phyloP scores from a whole-genome alignment of 2,329 filamentous ascomycete genomes.

The Sclerotinia trifoliorum region DNA sequence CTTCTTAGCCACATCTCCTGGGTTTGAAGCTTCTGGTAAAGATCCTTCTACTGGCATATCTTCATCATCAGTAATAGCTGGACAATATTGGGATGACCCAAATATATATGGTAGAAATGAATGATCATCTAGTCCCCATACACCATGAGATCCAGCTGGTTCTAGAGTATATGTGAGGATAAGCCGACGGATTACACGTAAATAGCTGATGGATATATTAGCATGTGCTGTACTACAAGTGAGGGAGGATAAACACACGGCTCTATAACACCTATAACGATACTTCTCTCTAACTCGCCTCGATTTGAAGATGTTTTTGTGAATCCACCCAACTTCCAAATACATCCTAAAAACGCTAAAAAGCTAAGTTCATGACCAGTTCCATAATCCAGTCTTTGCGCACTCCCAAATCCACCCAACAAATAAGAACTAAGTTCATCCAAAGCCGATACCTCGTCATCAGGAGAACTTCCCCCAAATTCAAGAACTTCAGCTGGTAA shows the following conservation, averaged over 20 bases:
- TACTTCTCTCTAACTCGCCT: slow-evolving; percentile 67
- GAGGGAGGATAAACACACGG: slow-evolving; percentile 56
- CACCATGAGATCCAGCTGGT: slow-evolving; percentile 91
- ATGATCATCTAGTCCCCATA: slow-evolving; percentile 98
- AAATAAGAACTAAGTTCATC: slow-evolving; percentile 78
- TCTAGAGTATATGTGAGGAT: slow-evolving; percentile 92
- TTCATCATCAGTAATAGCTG: slow-evolving; percentile 64
- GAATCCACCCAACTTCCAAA: slow-evolving; percentile 91
- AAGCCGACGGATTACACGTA: slow-evolving; percentile 75
- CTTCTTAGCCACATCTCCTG: slow-evolving; percentile 65
- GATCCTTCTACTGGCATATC: slow-evolving; percentile 78
- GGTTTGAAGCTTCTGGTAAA: slow-evolving; percentile 66
- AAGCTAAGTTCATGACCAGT: slow-evolving; percentile 97
- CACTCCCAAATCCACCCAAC: slow-evolving; percentile 80
- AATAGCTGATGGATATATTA: slow-evolving; percentile 55
- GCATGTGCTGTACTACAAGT: slow-evolving; percentile 11
- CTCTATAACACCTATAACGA: slow-evolving; percentile 80
- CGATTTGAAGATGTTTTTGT: slow-evolving; percentile 48
- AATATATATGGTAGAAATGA: slow-evolving; percentile 93
- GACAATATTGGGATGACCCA: slow-evolving; percentile 84
- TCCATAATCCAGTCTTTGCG: slow-evolving; percentile 89
- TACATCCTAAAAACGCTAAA: slow-evolving; percentile 79
- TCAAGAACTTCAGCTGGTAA: slow-evolving; percentile 50
- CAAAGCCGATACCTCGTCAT: slow-evolving; percentile 47
- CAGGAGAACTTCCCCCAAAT: slow-evolving; percentile 26